Percentiles rank a stretch among this genome's conserved stretches.
Conservation (phyloP, 257 asterid genomes). For the Knoxia roxburghii region DNA sequence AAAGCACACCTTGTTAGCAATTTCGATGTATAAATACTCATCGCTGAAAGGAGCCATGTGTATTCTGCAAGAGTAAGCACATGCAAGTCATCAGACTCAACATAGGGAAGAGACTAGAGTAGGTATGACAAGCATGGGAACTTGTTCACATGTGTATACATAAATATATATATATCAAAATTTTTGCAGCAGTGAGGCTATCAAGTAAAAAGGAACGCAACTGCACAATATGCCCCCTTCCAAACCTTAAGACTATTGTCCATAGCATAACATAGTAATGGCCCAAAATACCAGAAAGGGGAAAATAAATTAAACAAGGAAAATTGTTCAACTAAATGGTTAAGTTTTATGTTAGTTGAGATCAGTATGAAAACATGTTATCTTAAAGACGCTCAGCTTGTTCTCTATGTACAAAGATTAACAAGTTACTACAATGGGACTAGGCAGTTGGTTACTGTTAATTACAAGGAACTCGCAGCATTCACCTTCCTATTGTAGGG, state of each 20-base stretch:
- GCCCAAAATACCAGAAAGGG: not conserved
- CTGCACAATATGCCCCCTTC: not conserved
- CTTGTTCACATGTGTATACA: not conserved
- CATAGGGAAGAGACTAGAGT: not conserved
- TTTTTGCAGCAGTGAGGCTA: not conserved
- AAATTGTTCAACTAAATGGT: not conserved
- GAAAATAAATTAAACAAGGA: not conserved
- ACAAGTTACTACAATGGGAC: not conserved
- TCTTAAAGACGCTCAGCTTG: not conserved
- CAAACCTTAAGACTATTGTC: not conserved
- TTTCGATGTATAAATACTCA: constrained; percentile 76
- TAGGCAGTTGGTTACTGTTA: not conserved
- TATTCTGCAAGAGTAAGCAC: constrained; percentile 56
- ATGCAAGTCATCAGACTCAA: constrained; percentile 12
- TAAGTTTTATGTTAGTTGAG: not conserved
- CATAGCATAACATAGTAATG: not conserved
- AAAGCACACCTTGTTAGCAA: constrained; percentile 77
- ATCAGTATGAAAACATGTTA: not conserved
- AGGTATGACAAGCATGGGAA: not conserved
- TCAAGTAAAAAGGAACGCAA: not conserved
- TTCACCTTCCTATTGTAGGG: constrained; percentile 85
- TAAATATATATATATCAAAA: not conserved
- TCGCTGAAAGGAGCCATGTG: constrained; percentile 99
- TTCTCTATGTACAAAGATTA: not conserved
- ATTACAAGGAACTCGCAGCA: constrained; percentile 9